Base-by-base conservation (phyloP, 805 yeast genomes). In the Geotrichum ghanense region DNA sequence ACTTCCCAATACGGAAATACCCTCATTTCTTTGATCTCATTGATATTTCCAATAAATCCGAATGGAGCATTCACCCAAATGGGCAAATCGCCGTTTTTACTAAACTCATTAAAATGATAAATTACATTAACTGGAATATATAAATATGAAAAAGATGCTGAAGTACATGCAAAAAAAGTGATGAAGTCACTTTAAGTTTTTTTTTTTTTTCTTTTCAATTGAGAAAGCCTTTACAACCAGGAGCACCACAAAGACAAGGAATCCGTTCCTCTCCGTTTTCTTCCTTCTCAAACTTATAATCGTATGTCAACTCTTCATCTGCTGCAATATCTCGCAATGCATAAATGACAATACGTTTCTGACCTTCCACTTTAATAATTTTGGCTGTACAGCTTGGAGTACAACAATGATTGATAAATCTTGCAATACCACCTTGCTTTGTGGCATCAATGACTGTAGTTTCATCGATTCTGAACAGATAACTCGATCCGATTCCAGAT, bases 321-420 rank as follows among this genome's bases (percentile, higher is more conserved):
- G 92, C 83, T 3, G 72, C 84, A 49, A 92, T 82, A 60, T 90
- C 96, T 43, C 94, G 69, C 53, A 86, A 68, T 0, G 98, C 97
- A 64, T 90, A 92, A 24, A 92, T 88, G 45, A 89, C 97, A 68
- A 92, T 90, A 62, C 97, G 74, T 65, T 86, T 87, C 57, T 76
- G 81, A 3, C 97, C 97, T 49, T 88, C 97, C 35, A 88, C 97
- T 62, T 87, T 87, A 57, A 89, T 89, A 58, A 92, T 88, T 60
- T 89, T 90, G 1, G 98, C 97, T 0, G 95, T 88, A 66, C 98
- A 92, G 54, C 95, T 88, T 1, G 99, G 99, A 45, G 83, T 84
- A 67, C 99, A 92, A 62, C 97, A 88, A 63, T 92, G 99, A 57
- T 92, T 92, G 62, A 92, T 92, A 59, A 92, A 92, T 23, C 98